These are phyloP conservation scores for Arachis stenosperma DNA, from an alignment of 306 rosid species.

Conservation along the genomic window DNA sequence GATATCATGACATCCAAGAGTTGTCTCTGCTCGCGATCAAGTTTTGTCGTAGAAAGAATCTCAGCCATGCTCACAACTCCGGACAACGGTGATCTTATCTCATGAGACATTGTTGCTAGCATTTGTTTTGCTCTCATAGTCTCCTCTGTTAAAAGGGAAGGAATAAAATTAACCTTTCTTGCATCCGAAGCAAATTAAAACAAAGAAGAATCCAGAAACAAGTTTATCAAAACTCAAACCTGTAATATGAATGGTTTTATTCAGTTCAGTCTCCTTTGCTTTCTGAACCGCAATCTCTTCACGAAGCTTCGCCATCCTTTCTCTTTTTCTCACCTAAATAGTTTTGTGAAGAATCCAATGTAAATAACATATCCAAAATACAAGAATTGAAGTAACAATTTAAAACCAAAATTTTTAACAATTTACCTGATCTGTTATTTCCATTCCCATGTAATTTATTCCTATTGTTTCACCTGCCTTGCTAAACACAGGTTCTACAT, in stretches of 20 bases:
- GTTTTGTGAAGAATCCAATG: conserved; percentile 3
- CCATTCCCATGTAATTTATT: conserved; percentile 98
- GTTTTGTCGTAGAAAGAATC: conserved; percentile 85
- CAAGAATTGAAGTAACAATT: conserved; percentile 14
- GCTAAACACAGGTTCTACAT: conserved; percentile 98
- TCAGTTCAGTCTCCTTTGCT: conserved; percentile 95
- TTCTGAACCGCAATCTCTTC: conserved; percentile 95
- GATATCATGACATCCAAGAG: conserved; percentile 91
- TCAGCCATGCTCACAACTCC: conserved; percentile 99
- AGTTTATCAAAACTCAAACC: conserved; percentile 52
- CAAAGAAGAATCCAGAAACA: conserved; percentile 17
- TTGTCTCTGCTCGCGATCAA: conserved; percentile 83
- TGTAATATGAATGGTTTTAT: conserved; percentile 94
- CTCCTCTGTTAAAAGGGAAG: conserved; percentile 64
- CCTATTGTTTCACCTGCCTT: conserved; percentile 96
- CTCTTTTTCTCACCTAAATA: conserved; percentile 86
- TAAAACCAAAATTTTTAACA: neutral
- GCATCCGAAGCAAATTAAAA: conserved; percentile 17
- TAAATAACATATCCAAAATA: conserved; percentile 25
- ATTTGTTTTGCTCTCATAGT: conserved; percentile 99
- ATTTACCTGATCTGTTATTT: conserved; percentile 90
- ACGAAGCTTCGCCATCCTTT: conserved; percentile 84
- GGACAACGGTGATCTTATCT: conserved; percentile 94
- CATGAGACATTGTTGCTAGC: conserved; percentile 99
- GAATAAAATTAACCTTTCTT: conserved; percentile 31